Percentiles rank a stretch among this genome's conserved stretches.
These are phyloP conservation scores for Meripilus lineatus DNA, from an alignment of 1,284 basidiomycete genomes.

Conservation along the genomic window DNA sequence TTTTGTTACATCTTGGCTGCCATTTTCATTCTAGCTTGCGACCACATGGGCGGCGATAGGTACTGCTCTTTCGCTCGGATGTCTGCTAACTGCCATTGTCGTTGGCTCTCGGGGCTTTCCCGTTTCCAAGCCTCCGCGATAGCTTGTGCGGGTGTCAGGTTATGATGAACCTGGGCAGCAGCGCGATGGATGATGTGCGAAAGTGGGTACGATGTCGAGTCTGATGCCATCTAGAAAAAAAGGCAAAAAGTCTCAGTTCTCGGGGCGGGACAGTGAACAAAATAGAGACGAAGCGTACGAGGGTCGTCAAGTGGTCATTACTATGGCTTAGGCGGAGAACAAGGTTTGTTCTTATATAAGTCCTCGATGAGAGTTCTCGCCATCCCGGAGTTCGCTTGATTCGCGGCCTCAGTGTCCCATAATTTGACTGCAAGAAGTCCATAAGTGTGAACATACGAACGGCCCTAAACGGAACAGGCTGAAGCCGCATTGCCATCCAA, in stretches of 20 bases:
- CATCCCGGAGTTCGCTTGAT: conserved; percentile 24
- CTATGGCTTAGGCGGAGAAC: conserved; percentile 14
- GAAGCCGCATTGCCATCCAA: conserved; percentile 20
- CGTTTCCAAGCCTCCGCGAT: conserved; percentile 64
- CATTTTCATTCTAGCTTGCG: conserved; percentile 15
- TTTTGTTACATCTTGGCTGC: conserved; percentile 13
- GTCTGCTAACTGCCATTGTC: conserved; percentile 53
- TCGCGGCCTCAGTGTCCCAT: conserved; percentile 19
- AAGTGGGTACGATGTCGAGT: conserved; percentile 26
- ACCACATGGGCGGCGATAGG: conserved; percentile 22
- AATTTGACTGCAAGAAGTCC: conserved; percentile 20
- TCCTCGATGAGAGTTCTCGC: conserved; percentile 19
- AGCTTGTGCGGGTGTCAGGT: conserved; percentile 48
- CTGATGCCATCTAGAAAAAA: conserved; percentile 30
- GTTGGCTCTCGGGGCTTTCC: conserved; percentile 51
- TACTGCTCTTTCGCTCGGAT: conserved; percentile 35
- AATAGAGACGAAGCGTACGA: conserved; percentile 19
- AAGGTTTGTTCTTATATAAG: conserved; percentile 32
- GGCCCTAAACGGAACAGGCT: conserved; percentile 23
- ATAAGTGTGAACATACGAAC: conserved; percentile 28
- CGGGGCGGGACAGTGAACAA: conserved; percentile 8
- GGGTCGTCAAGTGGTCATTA: conserved; percentile 30
- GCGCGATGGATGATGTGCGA: conserved; percentile 16
- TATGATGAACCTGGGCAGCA: conserved; percentile 19
- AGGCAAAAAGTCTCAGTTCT: conserved; percentile 8